These are phyloP conservation scores for Exobasidium cylindrosporum DNA, from an alignment of 1,284 basidiomycete species.

Conservation along the genomic window DNA sequence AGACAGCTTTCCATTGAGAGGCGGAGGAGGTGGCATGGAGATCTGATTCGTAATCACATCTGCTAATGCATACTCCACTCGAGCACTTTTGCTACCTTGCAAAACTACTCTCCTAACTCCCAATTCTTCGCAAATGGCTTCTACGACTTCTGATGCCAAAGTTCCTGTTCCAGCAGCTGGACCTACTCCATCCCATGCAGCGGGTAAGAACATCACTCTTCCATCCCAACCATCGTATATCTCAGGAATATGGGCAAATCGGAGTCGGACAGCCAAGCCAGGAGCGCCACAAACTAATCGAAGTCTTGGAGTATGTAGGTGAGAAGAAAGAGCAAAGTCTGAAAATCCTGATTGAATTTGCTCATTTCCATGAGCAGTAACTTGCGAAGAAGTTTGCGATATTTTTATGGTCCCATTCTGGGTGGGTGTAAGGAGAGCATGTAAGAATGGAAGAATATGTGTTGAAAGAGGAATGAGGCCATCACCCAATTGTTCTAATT, in stretches of 20 bases:
- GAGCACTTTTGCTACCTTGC: constrained; percentile 52
- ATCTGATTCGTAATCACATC: constrained; percentile 18
- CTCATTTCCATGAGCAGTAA: constrained; percentile 12
- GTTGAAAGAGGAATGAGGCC: constrained; percentile 13
- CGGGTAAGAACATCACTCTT: constrained; percentile 32
- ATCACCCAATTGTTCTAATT: constrained; percentile 30
- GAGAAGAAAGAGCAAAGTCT: constrained; percentile 68
- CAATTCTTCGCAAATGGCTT: constrained; percentile 64
- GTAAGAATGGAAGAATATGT: neutral
- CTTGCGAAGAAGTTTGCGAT: neutral
- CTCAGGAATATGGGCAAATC: constrained; percentile 72
- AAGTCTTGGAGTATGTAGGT: constrained; percentile 67
- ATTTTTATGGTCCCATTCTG: neutral
- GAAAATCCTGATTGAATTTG: constrained; percentile 60
- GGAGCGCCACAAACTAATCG: constrained; percentile 66
- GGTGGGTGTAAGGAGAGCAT: constrained; percentile 8
- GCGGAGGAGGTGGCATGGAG: constrained; percentile 26
- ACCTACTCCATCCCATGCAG: constrained; percentile 15
- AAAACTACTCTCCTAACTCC: constrained; percentile 64
- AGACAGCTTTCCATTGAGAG: constrained; percentile 20
- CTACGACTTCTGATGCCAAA: constrained; percentile 53
- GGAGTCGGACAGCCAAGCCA: constrained; percentile 62
- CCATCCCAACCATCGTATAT: constrained; percentile 63
- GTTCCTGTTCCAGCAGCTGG: constrained; percentile 22
- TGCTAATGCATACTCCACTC: constrained; percentile 49